phyloP scores from a whole-genome alignment of 1,139 yeast genomes.

The Nadsonia starkeyi-henricii region DNA sequence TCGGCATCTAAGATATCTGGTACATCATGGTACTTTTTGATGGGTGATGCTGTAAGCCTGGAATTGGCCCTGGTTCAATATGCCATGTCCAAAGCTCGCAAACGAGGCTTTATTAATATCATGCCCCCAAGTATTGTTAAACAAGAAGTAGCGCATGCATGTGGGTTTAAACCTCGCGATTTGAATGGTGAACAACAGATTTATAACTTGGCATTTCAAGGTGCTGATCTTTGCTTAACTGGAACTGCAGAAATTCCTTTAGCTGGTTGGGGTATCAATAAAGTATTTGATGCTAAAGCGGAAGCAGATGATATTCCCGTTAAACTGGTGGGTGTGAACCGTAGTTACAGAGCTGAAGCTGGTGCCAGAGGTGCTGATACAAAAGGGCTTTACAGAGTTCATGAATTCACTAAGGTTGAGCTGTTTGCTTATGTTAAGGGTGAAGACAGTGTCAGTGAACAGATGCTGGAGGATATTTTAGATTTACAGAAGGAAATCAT shows the following conservation, averaged over 20 bases:
- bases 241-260: slow-evolving; percentile 96
- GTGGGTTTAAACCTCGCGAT: slow-evolving; percentile 94
- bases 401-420: slow-evolving; percentile 96
- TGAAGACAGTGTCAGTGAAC: slow-evolving; percentile 29
- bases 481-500: slow-evolving; percentile 54
- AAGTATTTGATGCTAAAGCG: slow-evolving; percentile 18
- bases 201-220: slow-evolving; percentile 38
- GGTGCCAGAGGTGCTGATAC: slow-evolving; percentile 94
- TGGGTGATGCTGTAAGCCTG: slow-evolving; percentile 75
- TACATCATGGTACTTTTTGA: slow-evolving; percentile 73
- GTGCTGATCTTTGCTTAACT: slow-evolving; percentile 47
- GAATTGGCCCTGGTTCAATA: slow-evolving; percentile 85
- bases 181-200: slow-evolving; percentile 78
- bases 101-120: slow-evolving; percentile 53
- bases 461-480: slow-evolving; percentile 47
- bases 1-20: slow-evolving; percentile 72
- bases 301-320: slow-evolving; percentile 28
- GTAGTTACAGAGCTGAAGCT: slow-evolving; percentile 92
- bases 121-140: slow-evolving; percentile 81
- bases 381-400: slow-evolving; percentile 85
- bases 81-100: slow-evolving; percentile 52
- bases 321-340: slow-evolving; percentile 65
- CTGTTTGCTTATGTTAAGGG: slow-evolving; percentile 60
- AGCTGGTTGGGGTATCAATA: slow-evolving; percentile 54
- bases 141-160: slow-evolving; percentile 64